Percentiles rank a stretch among this genome's conserved stretches.
Conservation (phyloP, 371 early-diverging fungal species). For the Fennellomyces sp. region DNA sequence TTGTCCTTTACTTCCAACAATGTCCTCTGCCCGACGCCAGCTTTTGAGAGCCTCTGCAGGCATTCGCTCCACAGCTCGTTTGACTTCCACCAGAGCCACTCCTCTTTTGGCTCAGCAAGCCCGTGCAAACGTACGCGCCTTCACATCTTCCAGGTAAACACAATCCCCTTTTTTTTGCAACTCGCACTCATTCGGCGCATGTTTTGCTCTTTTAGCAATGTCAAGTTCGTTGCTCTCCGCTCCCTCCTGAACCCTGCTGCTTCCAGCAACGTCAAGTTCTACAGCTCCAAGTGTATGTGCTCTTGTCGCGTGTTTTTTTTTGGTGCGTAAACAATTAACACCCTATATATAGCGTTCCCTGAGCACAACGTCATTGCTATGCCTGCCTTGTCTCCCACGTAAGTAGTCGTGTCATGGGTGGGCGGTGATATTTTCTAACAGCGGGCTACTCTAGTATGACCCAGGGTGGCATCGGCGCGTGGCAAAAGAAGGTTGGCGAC, state of each 20-base stretch:
- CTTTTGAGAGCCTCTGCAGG: conserved; percentile 38
- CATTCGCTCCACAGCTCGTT: conserved; percentile 40
- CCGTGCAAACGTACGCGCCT: conserved; percentile 33
- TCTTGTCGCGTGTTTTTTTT: background rate
- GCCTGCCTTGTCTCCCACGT: conserved; percentile 98
- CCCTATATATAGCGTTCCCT: too few species aligned
- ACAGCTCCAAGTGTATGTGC: conserved; percentile 68
- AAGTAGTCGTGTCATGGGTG: conserved; percentile 19
- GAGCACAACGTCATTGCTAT: conserved; percentile 54
- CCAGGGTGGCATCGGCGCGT: conserved; percentile 93
- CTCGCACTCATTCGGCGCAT: background rate
- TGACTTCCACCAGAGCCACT: conserved; percentile 27
- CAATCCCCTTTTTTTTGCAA: background rate
- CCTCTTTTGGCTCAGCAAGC: conserved; percentile 39
- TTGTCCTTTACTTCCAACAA: conserved; percentile 8
- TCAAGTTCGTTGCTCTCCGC: conserved; percentile 52
- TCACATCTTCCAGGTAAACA: conserved; percentile 39
- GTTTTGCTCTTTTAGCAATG: conserved; percentile 32
- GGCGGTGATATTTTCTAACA: too few species aligned
- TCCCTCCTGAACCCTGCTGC: conserved; percentile 34
- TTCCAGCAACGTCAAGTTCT: conserved; percentile 41
- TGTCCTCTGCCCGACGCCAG: conserved; percentile 51
- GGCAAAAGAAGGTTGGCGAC: conserved; percentile 97
- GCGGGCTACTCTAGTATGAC: conserved; percentile 73
- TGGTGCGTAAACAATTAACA: too few species aligned